These are phyloP conservation scores for Mortierella alpina DNA, from an alignment of 192 early-diverging fungal genomes.

Conservation along the genomic window DNA sequence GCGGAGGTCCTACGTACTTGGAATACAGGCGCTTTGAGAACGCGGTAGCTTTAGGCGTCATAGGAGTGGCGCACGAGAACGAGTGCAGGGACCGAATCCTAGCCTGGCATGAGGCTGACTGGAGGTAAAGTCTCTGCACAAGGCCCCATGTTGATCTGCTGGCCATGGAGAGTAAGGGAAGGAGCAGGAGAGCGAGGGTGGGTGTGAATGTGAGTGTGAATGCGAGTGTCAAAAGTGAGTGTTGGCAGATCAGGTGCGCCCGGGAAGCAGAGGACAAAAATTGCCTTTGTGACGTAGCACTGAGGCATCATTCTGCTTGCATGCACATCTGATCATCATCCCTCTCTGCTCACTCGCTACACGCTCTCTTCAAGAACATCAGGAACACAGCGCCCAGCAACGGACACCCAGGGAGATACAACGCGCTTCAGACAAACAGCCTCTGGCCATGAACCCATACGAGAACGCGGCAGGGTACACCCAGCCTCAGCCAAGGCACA, in stretches of 20 bases:
- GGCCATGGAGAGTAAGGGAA: constrained; percentile 17
- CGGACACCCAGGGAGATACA: background rate
- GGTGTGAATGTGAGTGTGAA: background rate
- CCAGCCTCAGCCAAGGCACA: constrained; percentile 45
- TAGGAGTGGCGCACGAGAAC: background rate
- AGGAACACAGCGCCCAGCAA: background rate
- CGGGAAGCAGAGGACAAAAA: too few relatives aligned
- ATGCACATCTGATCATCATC: constrained; percentile 7
- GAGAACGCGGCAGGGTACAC: constrained; percentile 36
- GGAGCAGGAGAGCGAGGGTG: background rate
- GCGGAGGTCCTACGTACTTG: constrained; percentile 7
- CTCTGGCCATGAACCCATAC: constrained; percentile 40
- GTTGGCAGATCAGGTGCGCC: background rate
- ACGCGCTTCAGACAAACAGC: background rate
- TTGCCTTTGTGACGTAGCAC: constrained; percentile 23
- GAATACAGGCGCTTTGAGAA: constrained; percentile 11
- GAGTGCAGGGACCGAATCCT: constrained; percentile 9
- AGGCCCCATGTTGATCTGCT: constrained; percentile 32
- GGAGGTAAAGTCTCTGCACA: constrained; percentile 17
- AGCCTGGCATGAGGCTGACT: background rate
- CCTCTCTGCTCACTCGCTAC: constrained; percentile 2
- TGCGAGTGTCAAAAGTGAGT: background rate
- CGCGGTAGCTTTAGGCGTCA: background rate
- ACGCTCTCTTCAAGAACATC: constrained; percentile 1
- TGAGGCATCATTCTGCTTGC: background rate